Evolutionary conservation across 2,329 filamentous ascomycete genomes (phyloP).

Genomic region (Claviceps arundinis): DNA sequence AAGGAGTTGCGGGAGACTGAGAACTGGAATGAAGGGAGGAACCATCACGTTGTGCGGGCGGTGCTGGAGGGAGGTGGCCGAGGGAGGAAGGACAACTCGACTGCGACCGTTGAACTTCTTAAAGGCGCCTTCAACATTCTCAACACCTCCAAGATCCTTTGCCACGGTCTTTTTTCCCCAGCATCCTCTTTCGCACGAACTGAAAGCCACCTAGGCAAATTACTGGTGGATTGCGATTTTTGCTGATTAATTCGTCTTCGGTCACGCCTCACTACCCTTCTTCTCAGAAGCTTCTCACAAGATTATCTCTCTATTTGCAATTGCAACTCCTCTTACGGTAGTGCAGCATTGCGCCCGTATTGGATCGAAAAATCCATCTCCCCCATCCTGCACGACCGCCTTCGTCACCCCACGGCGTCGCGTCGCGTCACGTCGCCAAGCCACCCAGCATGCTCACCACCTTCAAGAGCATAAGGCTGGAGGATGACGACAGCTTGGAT

Average conservation of each 20-base stretch:
- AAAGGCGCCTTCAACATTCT: background rate
- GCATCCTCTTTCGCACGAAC: too few relatives aligned
- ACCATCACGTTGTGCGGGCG: background rate
- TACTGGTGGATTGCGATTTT: too few relatives aligned
- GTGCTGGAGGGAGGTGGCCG: background rate
- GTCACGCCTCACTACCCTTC: too few relatives aligned
- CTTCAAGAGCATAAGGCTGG: constrained; percentile 10
- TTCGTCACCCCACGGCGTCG: background rate
- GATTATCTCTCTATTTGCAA: too few relatives aligned
- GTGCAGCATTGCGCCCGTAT: too few relatives aligned
- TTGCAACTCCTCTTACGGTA: too few relatives aligned
- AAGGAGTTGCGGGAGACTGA: background rate
- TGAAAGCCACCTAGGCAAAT: too few relatives aligned
- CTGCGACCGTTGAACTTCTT: background rate
- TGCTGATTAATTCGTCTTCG: too few relatives aligned
- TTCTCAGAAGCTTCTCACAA: too few relatives aligned
- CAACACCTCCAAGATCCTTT: background rate
- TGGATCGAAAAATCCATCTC: too few relatives aligned
- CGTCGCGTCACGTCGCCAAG: background rate
- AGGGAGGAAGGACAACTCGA: background rate
- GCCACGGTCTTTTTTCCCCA: too few relatives aligned
- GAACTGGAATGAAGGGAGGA: constrained; percentile 3
- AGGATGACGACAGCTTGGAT: constrained; percentile 23
- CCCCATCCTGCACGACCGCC: too few relatives aligned
- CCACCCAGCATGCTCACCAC: background rate